These are phyloP conservation scores for Saccharomycopsis selenospora DNA, from an alignment of 805 yeast genomes.

Conservation along the genomic window DNA sequence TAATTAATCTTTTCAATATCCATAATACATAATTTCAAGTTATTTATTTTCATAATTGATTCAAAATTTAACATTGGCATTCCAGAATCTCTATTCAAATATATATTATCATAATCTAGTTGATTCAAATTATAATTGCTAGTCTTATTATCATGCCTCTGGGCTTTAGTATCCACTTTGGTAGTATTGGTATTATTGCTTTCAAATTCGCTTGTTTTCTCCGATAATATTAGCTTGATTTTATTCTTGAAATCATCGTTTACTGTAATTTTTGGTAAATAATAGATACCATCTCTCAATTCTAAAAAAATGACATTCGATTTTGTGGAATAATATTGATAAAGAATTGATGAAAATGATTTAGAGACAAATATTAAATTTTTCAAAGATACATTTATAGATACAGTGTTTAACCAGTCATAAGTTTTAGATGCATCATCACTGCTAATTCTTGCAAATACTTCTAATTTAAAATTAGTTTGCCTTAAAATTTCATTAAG, in stretches of 20 bases:
- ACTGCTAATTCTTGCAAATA: constrained; percentile 7
- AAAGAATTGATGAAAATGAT: not conserved
- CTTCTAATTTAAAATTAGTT: constrained; percentile 7
- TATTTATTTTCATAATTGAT: constrained; percentile 34
- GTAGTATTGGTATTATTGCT: too few species aligned
- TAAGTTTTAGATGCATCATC: not conserved
- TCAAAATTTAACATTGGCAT: constrained; percentile 30
- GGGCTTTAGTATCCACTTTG: too few species aligned
- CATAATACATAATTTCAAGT: constrained; percentile 30
- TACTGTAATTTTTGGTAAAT: constrained; percentile 13
- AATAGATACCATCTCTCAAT: constrained; percentile 27
- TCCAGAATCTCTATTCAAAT: constrained; percentile 6
- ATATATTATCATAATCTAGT: not conserved
- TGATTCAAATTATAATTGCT: not conserved
- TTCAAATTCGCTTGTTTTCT: not conserved
- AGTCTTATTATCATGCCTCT: not conserved
- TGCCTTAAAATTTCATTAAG: constrained; percentile 1
- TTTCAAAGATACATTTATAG: not conserved
- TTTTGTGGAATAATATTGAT: constrained; percentile 4
- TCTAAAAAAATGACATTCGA: constrained; percentile 24
- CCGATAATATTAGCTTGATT: not conserved
- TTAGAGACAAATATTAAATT: constrained; percentile 2
- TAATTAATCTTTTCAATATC: constrained; percentile 25
- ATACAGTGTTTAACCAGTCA: not conserved
- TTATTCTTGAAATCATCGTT: not conserved